Percentiles rank a stretch among this genome's conserved stretches.
Conservation (phyloP, 2,329 filamentous ascomycete genomes). For the Atkinsonella hypoxylon region DNA sequence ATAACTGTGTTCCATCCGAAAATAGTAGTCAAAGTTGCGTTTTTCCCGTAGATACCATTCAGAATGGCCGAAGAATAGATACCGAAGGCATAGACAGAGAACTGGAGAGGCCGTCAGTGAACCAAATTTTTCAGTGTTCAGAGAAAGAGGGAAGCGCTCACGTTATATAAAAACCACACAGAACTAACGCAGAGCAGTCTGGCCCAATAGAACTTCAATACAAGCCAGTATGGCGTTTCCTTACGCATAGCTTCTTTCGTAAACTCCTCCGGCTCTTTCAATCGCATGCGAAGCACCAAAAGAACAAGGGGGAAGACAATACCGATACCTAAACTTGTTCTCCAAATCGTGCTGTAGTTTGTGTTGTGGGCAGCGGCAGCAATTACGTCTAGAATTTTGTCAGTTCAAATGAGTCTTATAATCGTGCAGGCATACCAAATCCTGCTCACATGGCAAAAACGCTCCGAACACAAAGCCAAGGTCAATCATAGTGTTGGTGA, state of each 20-base stretch:
- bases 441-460: conserved; percentile 49
- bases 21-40: too few relatives aligned
- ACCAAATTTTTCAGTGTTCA: too few relatives aligned
- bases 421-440: conserved; percentile 13
- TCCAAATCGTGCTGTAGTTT: conserved; percentile 68
- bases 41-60: too few relatives aligned
- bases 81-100: too few relatives aligned
- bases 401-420: too few relatives aligned
- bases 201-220: conserved; percentile 58
- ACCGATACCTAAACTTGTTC: conserved; percentile 66
- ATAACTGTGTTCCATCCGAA: conserved; percentile 74
- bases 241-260: conserved; percentile 55
- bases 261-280: too few relatives aligned
- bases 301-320: conserved; percentile 50
- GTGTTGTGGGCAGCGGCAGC: conserved; percentile 43
- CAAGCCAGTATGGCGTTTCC: conserved; percentile 42
- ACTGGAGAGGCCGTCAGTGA: too few relatives aligned
- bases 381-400: conserved; percentile 23
- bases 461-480: conserved; percentile 70
- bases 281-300: too few relatives aligned
- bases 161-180: not conserved
- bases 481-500: conserved; percentile 82
- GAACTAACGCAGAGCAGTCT: conserved; percentile 63
- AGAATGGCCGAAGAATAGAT: too few relatives aligned
- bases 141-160: too few relatives aligned